phyloP scores from a whole-genome alignment of 2,329 filamentous ascomycete species.

The Fusarium sambucinum region DNA sequence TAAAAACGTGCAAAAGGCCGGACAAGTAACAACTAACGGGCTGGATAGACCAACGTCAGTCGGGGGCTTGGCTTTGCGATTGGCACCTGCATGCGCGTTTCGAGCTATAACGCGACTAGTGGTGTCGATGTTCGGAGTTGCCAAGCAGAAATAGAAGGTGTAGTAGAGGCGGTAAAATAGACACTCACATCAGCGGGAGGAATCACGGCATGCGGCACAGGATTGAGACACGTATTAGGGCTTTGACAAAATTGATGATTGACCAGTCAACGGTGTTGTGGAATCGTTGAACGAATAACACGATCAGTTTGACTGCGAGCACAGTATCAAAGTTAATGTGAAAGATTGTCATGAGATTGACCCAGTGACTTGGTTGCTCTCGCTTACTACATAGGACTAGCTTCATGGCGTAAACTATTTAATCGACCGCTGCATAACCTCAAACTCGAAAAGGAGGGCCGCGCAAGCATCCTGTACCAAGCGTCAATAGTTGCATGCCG shows the following conservation, averaged over 20 bases:
- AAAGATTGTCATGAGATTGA: not conserved
- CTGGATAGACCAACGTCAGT: conserved; percentile 25
- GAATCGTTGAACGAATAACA: not conserved
- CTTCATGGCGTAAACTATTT: not conserved
- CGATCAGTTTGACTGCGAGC: not conserved
- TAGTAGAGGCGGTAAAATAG: not conserved
- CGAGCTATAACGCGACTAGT: not conserved
- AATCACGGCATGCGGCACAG: not conserved
- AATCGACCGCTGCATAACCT: not conserved
- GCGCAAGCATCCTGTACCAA: conserved; percentile 35
- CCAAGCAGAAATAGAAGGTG: conserved; percentile 2
- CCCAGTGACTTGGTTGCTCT: not conserved
- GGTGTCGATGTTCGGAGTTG: not conserved
- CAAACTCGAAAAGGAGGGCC: conserved; percentile 32
- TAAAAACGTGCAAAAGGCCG: conserved; percentile 10
- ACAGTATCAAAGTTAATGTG: not conserved
- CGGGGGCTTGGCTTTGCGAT: conserved; percentile 32
- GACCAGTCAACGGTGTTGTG: not conserved
- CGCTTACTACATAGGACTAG: not conserved
- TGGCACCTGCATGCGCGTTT: not conserved
- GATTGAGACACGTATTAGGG: not conserved
- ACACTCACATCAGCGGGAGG: not conserved
- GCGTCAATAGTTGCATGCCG: conserved; percentile 30
- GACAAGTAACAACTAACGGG: not conserved
- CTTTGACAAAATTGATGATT: not conserved